These are phyloP conservation scores for Ocimum tenuiflorum DNA, from an alignment of 257 asterid genomes.

Conservation along the genomic window DNA sequence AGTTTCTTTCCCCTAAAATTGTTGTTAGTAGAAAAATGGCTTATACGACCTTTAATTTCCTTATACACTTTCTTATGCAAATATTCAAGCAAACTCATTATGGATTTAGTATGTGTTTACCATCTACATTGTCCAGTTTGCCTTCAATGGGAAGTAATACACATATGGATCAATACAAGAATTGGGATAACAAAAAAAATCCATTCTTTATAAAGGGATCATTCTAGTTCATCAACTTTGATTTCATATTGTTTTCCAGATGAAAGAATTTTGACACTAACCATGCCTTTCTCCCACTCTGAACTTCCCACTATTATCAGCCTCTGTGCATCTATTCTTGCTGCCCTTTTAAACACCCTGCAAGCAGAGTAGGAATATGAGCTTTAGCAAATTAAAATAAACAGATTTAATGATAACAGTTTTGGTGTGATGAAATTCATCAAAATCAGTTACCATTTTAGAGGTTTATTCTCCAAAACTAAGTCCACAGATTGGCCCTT, in stretches of 20 bases:
- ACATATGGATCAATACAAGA: too few relatives aligned
- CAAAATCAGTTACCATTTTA: conserved; percentile 55
- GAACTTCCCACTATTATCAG: conserved; percentile 70
- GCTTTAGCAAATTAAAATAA: neutral
- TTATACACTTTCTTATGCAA: too few relatives aligned
- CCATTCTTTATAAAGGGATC: conserved; percentile 2
- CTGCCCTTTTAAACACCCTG: conserved; percentile 84
- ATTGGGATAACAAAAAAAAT: too few relatives aligned
- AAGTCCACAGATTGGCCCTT: conserved; percentile 81
- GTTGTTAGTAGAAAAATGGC: too few relatives aligned
- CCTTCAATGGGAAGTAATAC: too few relatives aligned
- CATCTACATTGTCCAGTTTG: too few relatives aligned
- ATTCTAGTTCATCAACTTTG: conserved; percentile 59
- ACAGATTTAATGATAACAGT: neutral
- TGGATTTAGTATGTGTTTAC: too few relatives aligned
- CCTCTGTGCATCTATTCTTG: conserved; percentile 69
- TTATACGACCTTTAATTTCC: too few relatives aligned
- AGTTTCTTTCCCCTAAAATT: too few relatives aligned
- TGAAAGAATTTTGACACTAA: conserved; percentile 67
- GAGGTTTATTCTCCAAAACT: conserved; percentile 87
- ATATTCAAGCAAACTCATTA: too few relatives aligned
- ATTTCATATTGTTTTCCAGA: conserved; percentile 75
- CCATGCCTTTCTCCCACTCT: conserved; percentile 93
- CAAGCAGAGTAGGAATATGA: neutral
- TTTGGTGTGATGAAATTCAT: neutral